Conservation (phyloP, 106 monocot species). For the Dactylorhiza incarnata region DNA sequence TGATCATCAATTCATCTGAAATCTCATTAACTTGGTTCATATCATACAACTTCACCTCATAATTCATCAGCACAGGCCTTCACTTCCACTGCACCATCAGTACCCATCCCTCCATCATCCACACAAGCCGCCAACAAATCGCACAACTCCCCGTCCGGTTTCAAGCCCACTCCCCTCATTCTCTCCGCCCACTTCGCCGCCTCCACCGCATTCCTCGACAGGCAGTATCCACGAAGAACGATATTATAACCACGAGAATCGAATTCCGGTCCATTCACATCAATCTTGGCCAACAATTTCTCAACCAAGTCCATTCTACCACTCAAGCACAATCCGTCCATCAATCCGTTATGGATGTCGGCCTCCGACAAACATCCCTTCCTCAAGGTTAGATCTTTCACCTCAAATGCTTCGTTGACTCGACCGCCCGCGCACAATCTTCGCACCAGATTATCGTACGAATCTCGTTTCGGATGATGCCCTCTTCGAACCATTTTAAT, state of each 20-base stretch:
- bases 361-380: conserved; percentile 8
- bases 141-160: conserved; percentile 8
- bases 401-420: conserved; percentile 11
- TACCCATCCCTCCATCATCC: conserved; percentile 1
- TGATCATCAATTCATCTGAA: not conserved
- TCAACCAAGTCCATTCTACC: conserved; percentile 15
- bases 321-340: conserved; percentile 12
- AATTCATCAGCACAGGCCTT: conserved; percentile 7
- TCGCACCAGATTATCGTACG: conserved; percentile 9
- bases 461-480: conserved; percentile 12
- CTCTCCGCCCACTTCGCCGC: conserved; percentile 10
- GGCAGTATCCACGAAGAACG: conserved; percentile 15
- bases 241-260: conserved; percentile 2
- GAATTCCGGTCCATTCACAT: not conserved
- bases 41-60: conserved; percentile 23
- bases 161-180: conserved; percentile 11
- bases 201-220: conserved; percentile 4
- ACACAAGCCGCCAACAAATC: conserved; percentile 5
- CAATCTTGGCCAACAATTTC: conserved; percentile 5
- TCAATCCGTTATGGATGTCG: conserved; percentile 14
- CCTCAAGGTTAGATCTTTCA: conserved; percentile 11
- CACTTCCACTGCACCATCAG: not conserved
- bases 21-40: conserved; percentile 18
- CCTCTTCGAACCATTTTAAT: conserved; percentile 22
- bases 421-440: conserved; percentile 7